Percentiles rank a stretch among this genome's conserved stretches.
Evolutionary conservation across 208 protist genomes (phyloP).

Genomic region (Trypanosoma cruzi): DNA sequence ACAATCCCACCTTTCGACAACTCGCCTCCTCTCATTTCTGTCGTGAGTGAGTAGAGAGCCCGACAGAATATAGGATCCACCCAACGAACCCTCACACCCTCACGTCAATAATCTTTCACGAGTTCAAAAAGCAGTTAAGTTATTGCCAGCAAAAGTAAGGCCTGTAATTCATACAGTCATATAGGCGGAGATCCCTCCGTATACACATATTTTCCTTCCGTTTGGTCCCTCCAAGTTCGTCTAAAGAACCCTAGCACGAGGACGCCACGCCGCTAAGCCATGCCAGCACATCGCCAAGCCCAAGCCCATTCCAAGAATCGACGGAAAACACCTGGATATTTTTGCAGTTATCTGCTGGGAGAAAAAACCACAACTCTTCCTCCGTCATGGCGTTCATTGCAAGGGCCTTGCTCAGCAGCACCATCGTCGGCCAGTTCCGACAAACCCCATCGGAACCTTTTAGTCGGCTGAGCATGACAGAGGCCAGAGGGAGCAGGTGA

Average conservation of each 20-base stretch:
- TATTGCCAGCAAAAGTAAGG: not conserved
- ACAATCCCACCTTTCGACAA: not conserved
- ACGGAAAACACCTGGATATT: constrained; percentile 42
- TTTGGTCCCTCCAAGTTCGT: not conserved
- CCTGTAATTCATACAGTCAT: not conserved
- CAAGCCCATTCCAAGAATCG: constrained; percentile 82
- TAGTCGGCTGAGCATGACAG: constrained; percentile 41
- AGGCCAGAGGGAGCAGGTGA: constrained; percentile 55
- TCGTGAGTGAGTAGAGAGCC: not conserved
- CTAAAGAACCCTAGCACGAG: not conserved
- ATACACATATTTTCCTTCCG: not conserved
- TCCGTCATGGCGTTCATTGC: constrained; percentile 44
- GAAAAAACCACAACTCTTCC: constrained; percentile 40
- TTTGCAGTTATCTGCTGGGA: constrained; percentile 15
- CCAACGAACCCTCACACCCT: not conserved
- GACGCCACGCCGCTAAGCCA: constrained; percentile 37
- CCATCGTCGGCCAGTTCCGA: constrained; percentile 48
- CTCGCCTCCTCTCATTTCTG: not conserved
- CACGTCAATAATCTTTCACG: not conserved
- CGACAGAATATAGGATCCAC: not conserved
- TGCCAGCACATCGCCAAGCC: constrained; percentile 49
- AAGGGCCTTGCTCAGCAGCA: constrained; percentile 68
- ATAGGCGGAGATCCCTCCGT: not conserved
- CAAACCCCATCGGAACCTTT: constrained; percentile 38
- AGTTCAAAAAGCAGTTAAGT: not conserved